Evolutionary conservation across 139 green algal genomes (phyloP).

Genomic region (Zygnema cylindricum): DNA sequence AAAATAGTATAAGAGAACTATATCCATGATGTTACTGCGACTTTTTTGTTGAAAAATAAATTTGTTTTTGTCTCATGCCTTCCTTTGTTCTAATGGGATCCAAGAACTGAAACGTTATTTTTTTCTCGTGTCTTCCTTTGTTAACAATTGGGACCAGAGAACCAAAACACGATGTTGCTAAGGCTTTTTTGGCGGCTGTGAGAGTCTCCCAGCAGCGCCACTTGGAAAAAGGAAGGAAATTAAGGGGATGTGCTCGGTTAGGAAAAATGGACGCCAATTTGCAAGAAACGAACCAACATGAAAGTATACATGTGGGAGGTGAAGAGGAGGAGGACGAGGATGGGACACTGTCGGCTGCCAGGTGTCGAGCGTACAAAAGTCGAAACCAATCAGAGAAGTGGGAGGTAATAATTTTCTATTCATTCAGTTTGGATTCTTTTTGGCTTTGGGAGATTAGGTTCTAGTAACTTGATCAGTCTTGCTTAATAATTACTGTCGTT

Average conservation of each 20-base stretch:
- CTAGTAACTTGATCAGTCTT: no score
- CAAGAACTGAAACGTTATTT: no score
- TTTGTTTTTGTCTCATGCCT: no score
- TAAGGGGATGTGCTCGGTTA: not conserved
- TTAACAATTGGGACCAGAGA: not conserved
- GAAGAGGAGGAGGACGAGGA: not conserved
- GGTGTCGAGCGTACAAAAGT: not conserved
- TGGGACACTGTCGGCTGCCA: not conserved
- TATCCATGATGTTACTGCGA: no score
- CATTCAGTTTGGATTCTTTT: not conserved
- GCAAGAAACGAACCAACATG: not conserved
- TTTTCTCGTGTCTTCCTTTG: no score
- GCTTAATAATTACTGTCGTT: no score
- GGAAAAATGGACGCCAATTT: not conserved
- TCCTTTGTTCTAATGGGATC: no score
- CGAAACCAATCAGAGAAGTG: not conserved
- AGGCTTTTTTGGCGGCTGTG: not conserved
- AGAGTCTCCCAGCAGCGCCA: not conserved
- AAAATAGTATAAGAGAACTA: no score
- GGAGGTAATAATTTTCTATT: not conserved
- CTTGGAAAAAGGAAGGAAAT: not conserved
- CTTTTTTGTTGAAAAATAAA: no score
- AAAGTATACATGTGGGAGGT: not conserved
- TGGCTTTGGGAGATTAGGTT: no score
- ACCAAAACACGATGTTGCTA: not conserved